Conservation (phyloP, 306 rosid genomes). For the Quercus ilex region DNA sequence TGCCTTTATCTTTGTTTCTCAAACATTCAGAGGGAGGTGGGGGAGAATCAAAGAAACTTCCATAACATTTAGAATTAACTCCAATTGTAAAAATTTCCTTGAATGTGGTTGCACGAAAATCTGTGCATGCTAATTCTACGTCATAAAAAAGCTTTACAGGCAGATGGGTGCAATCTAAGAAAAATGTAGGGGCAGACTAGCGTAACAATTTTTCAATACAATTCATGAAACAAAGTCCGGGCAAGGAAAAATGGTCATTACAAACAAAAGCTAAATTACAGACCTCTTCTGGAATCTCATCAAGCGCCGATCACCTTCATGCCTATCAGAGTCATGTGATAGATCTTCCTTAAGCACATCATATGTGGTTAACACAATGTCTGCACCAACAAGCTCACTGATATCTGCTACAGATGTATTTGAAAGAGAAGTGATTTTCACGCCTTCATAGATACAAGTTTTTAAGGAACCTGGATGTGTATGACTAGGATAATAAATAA, state of each 20-base stretch:
- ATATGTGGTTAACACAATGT: conserved; percentile 85
- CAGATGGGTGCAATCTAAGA: background rate
- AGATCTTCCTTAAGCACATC: conserved; percentile 91
- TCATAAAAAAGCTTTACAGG: background rate
- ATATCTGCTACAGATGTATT: conserved; percentile 48
- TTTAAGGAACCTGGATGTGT: conserved; percentile 77
- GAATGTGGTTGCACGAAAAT: background rate
- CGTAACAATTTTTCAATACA: background rate
- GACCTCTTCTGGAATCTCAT: conserved; percentile 95
- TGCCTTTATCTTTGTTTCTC: background rate
- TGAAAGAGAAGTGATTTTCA: conserved; percentile 61
- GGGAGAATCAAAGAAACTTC: background rate
- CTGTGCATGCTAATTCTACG: background rate
- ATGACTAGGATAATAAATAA: conserved; percentile 56
- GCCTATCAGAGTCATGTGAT: conserved; percentile 92
- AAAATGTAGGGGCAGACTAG: background rate
- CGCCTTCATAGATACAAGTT: conserved; percentile 81
- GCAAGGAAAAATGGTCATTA: background rate
- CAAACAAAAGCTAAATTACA: background rate
- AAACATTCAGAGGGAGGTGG: background rate
- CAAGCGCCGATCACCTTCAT: conserved; percentile 81
- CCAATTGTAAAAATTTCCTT: background rate
- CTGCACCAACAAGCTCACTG: conserved; percentile 66
- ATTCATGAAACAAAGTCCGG: background rate
- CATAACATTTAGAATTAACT: background rate